phyloP scores from a whole-genome alignment of 2,329 filamentous ascomycete genomes.

The Tympanopsis confertula region DNA sequence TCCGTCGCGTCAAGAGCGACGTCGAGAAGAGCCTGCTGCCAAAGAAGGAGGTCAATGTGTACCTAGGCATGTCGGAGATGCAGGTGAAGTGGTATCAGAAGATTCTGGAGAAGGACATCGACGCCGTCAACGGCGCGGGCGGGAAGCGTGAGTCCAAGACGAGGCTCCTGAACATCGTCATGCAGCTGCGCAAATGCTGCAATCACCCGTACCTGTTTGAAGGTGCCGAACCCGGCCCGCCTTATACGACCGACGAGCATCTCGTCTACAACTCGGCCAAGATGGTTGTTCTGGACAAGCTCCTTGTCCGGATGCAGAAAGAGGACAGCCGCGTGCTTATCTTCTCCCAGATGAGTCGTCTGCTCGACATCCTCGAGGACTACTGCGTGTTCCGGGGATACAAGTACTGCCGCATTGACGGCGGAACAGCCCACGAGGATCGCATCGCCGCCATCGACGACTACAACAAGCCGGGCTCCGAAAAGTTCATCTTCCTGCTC shows the following conservation, averaged over 20 bases:
- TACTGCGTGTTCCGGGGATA: slow-evolving; percentile 94
- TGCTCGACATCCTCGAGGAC: slow-evolving; percentile 92
- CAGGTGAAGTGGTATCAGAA: slow-evolving; percentile 99
- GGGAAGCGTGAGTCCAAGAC: slow-evolving; percentile 98
- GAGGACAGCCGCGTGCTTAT: slow-evolving; percentile 94
- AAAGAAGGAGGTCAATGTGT: slow-evolving; percentile 95
- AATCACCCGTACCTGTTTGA: slow-evolving; percentile 98
- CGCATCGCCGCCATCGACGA: slow-evolving; percentile 96
- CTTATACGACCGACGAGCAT: slow-evolving; percentile 96
- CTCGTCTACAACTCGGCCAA: slow-evolving; percentile 87
- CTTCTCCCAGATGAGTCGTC: slow-evolving; percentile 97
- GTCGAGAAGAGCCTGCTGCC: slow-evolving; percentile 95
- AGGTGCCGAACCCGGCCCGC: slow-evolving; percentile 89
- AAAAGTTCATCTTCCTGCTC: slow-evolving; percentile 91
- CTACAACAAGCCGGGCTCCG: slow-evolving; percentile 90
- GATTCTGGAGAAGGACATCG: slow-evolving; percentile 97
- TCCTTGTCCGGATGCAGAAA: slow-evolving; percentile 69
- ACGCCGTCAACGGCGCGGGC: slow-evolving; percentile 91
- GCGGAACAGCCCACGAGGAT: slow-evolving; percentile 91
- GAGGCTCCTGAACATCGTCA: slow-evolving; percentile 91
- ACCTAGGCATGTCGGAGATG: slow-evolving; percentile 98
- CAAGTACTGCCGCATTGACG: slow-evolving; percentile 95
- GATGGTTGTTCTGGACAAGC: slow-evolving; percentile 92
- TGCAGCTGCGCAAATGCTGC: slow-evolving; percentile 97
- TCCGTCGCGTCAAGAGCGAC: slow-evolving; percentile 92